These are phyloP conservation scores for Yarrowia osloensis DNA, from an alignment of 805 yeast genomes.

Conservation along the genomic window DNA sequence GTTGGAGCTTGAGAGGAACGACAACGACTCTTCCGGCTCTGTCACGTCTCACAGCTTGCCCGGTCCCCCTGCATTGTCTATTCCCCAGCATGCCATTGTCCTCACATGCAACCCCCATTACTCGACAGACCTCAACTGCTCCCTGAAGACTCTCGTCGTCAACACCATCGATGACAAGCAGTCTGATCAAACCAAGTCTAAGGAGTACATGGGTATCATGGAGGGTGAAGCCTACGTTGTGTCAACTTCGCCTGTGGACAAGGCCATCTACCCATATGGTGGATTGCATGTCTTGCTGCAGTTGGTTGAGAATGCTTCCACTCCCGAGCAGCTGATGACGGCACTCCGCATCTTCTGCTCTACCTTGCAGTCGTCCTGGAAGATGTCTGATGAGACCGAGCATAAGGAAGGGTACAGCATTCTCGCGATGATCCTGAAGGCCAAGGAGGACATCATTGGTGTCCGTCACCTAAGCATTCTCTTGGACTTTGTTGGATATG, in stretches of 20 bases:
- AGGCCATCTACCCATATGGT: slow-evolving; percentile 28
- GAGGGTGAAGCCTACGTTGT: background rate
- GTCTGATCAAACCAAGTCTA: slow-evolving; percentile 4
- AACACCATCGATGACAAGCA: slow-evolving; percentile 10
- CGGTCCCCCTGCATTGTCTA: background rate
- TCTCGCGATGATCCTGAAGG: slow-evolving; percentile 19
- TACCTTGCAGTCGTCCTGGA: slow-evolving; percentile 13
- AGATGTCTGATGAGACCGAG: slow-evolving; percentile 26
- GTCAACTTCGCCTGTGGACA: background rate
- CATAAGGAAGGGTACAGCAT: slow-evolving; percentile 24
- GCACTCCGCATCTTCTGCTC: slow-evolving; percentile 14
- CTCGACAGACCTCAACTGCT: slow-evolving; percentile 1
- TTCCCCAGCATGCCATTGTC: slow-evolving; percentile 16
- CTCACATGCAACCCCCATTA: slow-evolving; percentile 9
- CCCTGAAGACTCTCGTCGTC: background rate
- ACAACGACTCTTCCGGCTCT: background rate
- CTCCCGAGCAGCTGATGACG: background rate
- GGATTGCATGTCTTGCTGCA: slow-evolving; percentile 13
- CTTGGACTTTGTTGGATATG: slow-evolving; percentile 58
- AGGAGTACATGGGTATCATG: slow-evolving; percentile 27
- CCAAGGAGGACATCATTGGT: slow-evolving; percentile 35
- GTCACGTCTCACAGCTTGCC: slow-evolving; percentile 5
- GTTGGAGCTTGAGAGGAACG: slow-evolving; percentile 8
- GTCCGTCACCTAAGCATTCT: slow-evolving; percentile 47
- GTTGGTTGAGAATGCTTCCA: slow-evolving; percentile 3